Base-by-base conservation (phyloP, 75 land plant genomes). In the Pinus tabuliformis region DNA sequence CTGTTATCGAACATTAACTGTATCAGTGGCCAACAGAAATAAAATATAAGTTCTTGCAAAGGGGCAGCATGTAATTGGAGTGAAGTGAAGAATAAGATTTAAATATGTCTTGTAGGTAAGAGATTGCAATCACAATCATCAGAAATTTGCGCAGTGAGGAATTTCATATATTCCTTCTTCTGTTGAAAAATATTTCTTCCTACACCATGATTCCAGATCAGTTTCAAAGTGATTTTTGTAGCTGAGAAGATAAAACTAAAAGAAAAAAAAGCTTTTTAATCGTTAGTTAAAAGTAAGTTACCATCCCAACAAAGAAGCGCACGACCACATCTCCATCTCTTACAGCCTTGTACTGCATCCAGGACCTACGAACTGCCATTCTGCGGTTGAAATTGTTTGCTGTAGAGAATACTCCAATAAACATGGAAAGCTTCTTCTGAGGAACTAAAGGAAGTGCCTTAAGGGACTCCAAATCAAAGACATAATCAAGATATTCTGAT, bases 301-400 rank as follows among this genome's bases (percentile, higher is more conserved):
- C 99, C 93, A 95, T 79, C 24, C 99, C 99, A 80, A 97, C 99
- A 89, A 97, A 92, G 77, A 95, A 97, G 11, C 98, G 95, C 24
- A 92, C 98, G 62, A 88, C 93, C 58, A 92, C 94, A 30, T 73
- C 68, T 36, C 99, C 94, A 59, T 90, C 80, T 17, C 88, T 89
- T 20, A 97, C 95, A 75, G 75, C 80, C 77, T 84, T 79, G 82
- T 89, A 95, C 86, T 97, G 99, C 99, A 97, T 95, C 99, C 99
- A 97, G 26, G 98, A 82, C 76, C 99, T 87, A 71, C 99, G 81
- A 62, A 95, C 92, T 24, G 95, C 98, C 99, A 97, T 97, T 72
- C 99, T 82, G 17, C 92, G 92, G 76, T 92, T 94, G 73, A 95
- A 97, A 78, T 97, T 97, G 82, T 95, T 97, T 61, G 91, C 91